Base-by-base conservation (phyloP, 1,284 basidiomycete species). In the Trametes sp. region DNA sequence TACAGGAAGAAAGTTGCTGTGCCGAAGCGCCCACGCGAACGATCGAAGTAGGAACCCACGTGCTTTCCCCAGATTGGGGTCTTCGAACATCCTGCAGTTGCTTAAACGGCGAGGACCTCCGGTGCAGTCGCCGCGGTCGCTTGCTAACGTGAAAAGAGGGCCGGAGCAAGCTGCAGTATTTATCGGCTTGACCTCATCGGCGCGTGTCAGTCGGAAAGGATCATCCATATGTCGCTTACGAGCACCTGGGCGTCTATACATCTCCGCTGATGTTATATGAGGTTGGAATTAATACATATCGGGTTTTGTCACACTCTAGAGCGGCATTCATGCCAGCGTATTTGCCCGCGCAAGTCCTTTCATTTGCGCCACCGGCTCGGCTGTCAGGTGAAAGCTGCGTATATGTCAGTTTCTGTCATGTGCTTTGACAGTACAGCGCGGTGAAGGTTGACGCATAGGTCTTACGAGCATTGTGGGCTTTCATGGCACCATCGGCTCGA, bases 31-130 rank as follows among this genome's bases (percentile, higher is more conserved):
- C 21, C 31, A 23, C 11, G 28, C 28, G 45, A 24, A 41, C 36
- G 61, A 61, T 61, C 56, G 55, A 57, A 24, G 41, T 19, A 11
- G 2, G 4, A 6, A 4, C 38, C 50, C 64, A 67, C 65, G 65
- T 67, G 57, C n/a, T 14, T 57, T 14, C n/a, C 19, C 59, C 46
- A 16, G 29, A 45, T 61, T 38, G 46, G 53, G 42, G n/a, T 45
- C 29, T 11, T 11, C 31, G 31, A 33, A 11, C 11, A 51, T 13
- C n/a, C 24, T 31, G 49, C 11, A 21, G 16, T n/a, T 7, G 4
- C 28, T 31, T 24, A 45, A 7, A 45, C 7, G 21, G 42, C 10
- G 24, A 23, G 9, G 8, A 10, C 42, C 8, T 8, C 24, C 16
- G 38, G 16, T 41, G 38, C n/a, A 19, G 7, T 41, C 8, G 16